Conservation (phyloP, 1,139 yeast species). For the Yamadazyma atmosphaerica region DNA sequence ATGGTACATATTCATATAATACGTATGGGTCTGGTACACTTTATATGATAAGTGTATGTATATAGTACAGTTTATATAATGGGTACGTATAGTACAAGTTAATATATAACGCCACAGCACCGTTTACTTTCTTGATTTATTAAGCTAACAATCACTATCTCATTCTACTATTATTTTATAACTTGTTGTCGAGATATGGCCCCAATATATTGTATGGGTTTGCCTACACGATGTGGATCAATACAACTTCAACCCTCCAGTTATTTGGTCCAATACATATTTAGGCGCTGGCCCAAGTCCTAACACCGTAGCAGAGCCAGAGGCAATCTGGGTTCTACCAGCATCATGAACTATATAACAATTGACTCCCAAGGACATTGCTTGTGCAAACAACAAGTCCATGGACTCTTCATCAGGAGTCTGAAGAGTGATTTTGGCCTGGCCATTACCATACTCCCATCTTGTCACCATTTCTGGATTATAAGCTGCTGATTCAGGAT, state of each 20-base stretch:
- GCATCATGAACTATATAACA: constrained; percentile 89
- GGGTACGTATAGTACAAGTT: too few relatives aligned
- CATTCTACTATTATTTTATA: neutral
- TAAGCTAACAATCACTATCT: neutral
- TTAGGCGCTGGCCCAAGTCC: constrained; percentile 99
- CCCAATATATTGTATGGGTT: too few relatives aligned
- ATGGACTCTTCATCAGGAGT: constrained; percentile 73
- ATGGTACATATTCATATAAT: too few relatives aligned
- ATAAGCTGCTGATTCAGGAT: constrained; percentile 53
- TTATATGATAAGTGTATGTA: too few relatives aligned
- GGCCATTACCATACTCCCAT: constrained; percentile 81
- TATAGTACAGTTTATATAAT: too few relatives aligned
- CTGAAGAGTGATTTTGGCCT: constrained; percentile 92
- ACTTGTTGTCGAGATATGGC: neutral
- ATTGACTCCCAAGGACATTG: constrained; percentile 76
- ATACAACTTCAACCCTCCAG: constrained; percentile 75
- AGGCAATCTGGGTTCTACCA: constrained; percentile 92
- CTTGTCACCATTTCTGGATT: constrained; percentile 62
- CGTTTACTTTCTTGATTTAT: too few relatives aligned
- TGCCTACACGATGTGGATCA: too few relatives aligned
- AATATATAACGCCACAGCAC: too few relatives aligned
- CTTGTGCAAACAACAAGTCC: constrained; percentile 77
- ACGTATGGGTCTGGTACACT: too few relatives aligned
- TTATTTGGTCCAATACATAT: constrained; percentile 71
- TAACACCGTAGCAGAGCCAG: constrained; percentile 92